Percentiles rank a stretch among this genome's conserved stretches.
These are phyloP conservation scores for Fraxinus cuspidata DNA, from an alignment of 257 asterid species.

Conservation along the genomic window DNA sequence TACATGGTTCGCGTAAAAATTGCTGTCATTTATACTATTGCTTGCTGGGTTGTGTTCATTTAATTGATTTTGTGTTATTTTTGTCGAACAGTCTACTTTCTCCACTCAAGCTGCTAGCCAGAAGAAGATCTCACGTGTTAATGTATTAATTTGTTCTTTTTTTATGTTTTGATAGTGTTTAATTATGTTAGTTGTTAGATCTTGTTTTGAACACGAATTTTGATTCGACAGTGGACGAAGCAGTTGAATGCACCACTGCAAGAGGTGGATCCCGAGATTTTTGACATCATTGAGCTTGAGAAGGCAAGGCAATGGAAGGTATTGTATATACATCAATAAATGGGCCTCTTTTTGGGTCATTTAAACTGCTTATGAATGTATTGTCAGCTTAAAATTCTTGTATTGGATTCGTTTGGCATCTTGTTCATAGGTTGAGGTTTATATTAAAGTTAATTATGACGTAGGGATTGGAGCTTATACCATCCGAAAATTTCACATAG, in stretches of 20 bases:
- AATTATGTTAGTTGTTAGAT: conserved; percentile 26
- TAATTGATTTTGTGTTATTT: conserved; percentile 10
- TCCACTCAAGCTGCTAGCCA: conserved; percentile 54
- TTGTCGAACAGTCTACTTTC: conserved; percentile 54
- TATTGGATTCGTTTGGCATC: background rate
- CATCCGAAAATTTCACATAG: conserved; percentile 92
- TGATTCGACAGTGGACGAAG: conserved; percentile 65
- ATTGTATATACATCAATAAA: background rate
- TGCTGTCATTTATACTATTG: background rate
- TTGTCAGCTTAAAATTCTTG: background rate
- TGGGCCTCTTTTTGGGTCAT: background rate
- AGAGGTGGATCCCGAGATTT: conserved; percentile 82
- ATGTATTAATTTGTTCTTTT: conserved; percentile 35
- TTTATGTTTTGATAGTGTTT: background rate
- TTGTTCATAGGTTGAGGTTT: background rate
- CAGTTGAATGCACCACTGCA: conserved; percentile 77
- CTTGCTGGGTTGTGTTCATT: background rate
- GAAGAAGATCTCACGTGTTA: conserved; percentile 55
- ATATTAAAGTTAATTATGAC: conserved; percentile 18
- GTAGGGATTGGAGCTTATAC: conserved; percentile 90
- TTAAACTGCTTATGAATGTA: conserved; percentile 6
- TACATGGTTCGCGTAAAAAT: conserved; percentile 44
- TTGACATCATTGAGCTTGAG: conserved; percentile 88
- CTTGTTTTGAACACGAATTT: conserved; percentile 25
- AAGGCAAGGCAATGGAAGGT: conserved; percentile 99